These are phyloP conservation scores for Diaporthe amygdali DNA, from an alignment of 2,329 filamentous ascomycete genomes.

Conservation along the genomic window DNA sequence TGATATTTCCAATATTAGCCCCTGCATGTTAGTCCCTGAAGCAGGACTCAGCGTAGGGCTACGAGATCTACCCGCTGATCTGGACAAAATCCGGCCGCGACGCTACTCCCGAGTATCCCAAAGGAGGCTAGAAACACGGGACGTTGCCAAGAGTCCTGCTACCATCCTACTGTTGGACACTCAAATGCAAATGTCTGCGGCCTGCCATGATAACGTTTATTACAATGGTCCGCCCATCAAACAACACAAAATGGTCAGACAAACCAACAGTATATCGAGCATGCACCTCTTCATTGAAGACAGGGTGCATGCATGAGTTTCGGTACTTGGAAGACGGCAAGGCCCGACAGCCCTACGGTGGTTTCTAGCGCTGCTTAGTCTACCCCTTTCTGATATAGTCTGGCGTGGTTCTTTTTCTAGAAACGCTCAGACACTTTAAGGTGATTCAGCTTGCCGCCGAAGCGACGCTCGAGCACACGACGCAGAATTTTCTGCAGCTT, in stretches of 20 bases:
- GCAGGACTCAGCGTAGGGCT: background rate
- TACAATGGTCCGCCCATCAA: too few species aligned
- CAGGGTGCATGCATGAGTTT: background rate
- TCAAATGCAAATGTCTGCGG: background rate
- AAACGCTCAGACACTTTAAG: background rate
- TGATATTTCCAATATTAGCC: background rate
- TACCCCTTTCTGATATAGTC: background rate
- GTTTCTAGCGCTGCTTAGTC: background rate
- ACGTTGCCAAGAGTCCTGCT: background rate
- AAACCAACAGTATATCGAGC: too few species aligned
- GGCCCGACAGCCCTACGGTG: conserved; percentile 6
- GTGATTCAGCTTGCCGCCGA: background rate
- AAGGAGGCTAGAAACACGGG: background rate
- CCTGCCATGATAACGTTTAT: fast-evolving
- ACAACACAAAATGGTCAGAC: too few species aligned
- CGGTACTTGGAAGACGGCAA: background rate
- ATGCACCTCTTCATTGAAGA: too few species aligned
- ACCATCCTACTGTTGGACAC: background rate
- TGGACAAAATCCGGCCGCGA: background rate
- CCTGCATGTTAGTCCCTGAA: background rate
- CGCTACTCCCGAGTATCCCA: background rate
- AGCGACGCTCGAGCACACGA: background rate
- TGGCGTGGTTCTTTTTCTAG: background rate
- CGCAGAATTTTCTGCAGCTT: background rate
- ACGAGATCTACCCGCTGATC: background rate